Percentiles rank a stretch among this genome's conserved stretches.
Conservation (phyloP, 805 yeast genomes). For the Zygoascus biomembranicola region DNA sequence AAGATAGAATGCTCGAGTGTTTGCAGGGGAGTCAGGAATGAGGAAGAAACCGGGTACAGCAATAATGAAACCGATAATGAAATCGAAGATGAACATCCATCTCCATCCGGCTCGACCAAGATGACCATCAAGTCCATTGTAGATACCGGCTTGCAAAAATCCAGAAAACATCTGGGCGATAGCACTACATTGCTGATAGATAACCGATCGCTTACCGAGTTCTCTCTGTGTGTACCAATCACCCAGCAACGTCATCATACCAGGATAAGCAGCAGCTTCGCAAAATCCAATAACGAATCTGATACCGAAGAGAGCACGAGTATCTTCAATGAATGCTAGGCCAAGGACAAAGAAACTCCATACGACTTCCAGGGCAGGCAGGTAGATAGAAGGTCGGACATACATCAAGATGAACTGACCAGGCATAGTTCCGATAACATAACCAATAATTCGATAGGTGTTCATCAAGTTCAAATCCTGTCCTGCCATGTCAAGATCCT, state of each 20-base stretch:
- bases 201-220: conserved; percentile 31
- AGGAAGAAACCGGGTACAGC: conserved; percentile 34
- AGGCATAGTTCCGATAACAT: conserved; percentile 24
- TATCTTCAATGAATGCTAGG: conserved; percentile 19
- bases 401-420: conserved; percentile 28
- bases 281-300: conserved; percentile 27
- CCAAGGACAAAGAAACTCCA: conserved; percentile 22
- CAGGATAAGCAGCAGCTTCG: conserved; percentile 25
- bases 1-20: conserved; percentile 21
- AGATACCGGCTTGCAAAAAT: conserved; percentile 46
- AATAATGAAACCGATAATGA: conserved; percentile 35
- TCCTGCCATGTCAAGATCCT: conserved; percentile 23
- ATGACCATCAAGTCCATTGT: conserved; percentile 35
- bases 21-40: conserved; percentile 45
- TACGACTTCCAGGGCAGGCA: conserved; percentile 24
- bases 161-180: conserved; percentile 42
- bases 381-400: conserved; percentile 33
- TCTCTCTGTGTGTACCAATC: conserved; percentile 33
- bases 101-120: conserved; percentile 46
- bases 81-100: conserved; percentile 57
- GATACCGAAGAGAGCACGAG: conserved; percentile 21
- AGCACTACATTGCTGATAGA: conserved; percentile 34
- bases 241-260: conserved; percentile 21
- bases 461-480: conserved; percentile 20
- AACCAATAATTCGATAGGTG: conserved; percentile 24